These are phyloP conservation scores for Phytophthora fragariaefolia DNA, from an alignment of 352 stramenopile genomes.

Conservation along the genomic window DNA sequence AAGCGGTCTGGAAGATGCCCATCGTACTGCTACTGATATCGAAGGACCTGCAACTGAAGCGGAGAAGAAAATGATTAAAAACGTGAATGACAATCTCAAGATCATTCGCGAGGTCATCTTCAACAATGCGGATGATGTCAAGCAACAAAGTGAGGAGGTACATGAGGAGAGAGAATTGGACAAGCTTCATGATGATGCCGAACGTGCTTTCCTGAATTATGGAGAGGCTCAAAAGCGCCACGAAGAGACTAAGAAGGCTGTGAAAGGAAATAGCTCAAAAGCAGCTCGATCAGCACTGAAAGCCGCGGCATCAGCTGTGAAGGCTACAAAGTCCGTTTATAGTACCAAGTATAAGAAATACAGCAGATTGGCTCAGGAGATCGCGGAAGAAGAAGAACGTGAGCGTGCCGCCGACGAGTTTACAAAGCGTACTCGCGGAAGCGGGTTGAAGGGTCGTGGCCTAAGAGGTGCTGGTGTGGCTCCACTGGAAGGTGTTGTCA, in stretches of 20 bases:
- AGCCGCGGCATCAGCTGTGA: slow-evolving; percentile 8
- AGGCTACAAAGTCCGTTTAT: slow-evolving; percentile 12
- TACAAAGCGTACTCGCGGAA: not conserved
- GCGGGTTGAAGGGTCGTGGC: slow-evolving; percentile 1
- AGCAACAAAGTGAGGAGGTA: slow-evolving; percentile 3
- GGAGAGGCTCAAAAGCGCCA: slow-evolving; percentile 9
- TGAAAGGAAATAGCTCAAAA: slow-evolving; percentile 9
- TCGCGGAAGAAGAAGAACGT: slow-evolving; percentile 10
- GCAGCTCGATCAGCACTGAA: slow-evolving; percentile 5
- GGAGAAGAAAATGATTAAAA: slow-evolving; percentile 12
- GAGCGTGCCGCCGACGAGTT: slow-evolving; percentile 2
- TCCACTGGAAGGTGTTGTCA: slow-evolving; percentile 7
- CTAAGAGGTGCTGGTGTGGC: not conserved
- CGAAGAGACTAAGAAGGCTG: not conserved
- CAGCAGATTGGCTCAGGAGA: slow-evolving; percentile 2
- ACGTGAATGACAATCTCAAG: slow-evolving; percentile 15
- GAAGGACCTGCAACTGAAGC: slow-evolving; percentile 6
- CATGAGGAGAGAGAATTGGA: slow-evolving; percentile 6
- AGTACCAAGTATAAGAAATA: slow-evolving; percentile 9
- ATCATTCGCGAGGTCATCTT: slow-evolving; percentile 9
- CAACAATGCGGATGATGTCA: slow-evolving; percentile 7
- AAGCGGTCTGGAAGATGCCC: slow-evolving; percentile 5
- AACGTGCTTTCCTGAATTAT: slow-evolving; percentile 8
- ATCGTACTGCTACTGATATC: slow-evolving; percentile 9
- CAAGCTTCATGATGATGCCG: slow-evolving; percentile 13